phyloP scores from a whole-genome alignment of 2,329 filamentous ascomycete genomes.

The Alternaria alternata region DNA sequence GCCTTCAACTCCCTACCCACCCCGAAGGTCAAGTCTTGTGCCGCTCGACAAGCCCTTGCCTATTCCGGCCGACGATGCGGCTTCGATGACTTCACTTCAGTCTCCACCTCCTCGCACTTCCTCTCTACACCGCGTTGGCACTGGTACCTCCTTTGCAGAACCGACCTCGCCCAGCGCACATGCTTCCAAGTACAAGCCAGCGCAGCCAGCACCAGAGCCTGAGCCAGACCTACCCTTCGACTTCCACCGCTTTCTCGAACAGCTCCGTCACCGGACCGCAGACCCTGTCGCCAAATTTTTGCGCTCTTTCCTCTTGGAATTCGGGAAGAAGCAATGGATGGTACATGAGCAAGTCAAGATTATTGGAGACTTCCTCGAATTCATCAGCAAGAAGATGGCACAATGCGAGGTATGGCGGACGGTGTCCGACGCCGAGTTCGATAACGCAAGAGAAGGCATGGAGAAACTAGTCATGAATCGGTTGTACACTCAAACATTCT shows the following conservation, averaged over 20 bases:
- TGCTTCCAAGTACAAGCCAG: conserved; percentile 65
- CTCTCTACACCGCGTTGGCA: conserved; percentile 44
- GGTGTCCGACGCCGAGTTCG: conserved; percentile 95
- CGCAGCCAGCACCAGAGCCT: conserved; percentile 61
- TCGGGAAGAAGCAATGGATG: conserved; percentile 98
- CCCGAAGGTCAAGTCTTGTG: conserved; percentile 86
- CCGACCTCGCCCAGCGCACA: conserved; percentile 45
- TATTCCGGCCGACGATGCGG: conserved; percentile 31
- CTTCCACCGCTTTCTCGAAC: conserved; percentile 96
- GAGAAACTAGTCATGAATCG: conserved; percentile 99
- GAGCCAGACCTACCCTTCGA: conserved; percentile 92
- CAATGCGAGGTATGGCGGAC: conserved; percentile 96
- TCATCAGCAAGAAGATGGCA: conserved; percentile 98
- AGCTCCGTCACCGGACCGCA: conserved; percentile 94
- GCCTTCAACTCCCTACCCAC: conserved; percentile 72
- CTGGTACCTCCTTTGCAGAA: conserved; percentile 42
- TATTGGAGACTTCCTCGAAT: conserved; percentile 92
- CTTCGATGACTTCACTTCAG: conserved; percentile 33
- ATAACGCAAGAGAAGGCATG: conserved; percentile 98
- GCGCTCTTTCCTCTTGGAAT: conserved; percentile 92
- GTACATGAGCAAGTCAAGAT: conserved; percentile 99
- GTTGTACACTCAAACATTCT: conserved; percentile 94
- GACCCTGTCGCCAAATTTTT: conserved; percentile 96
- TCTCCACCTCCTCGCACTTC: conserved; percentile 48
- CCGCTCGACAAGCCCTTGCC: conserved; percentile 62